Conservation (phyloP, 2,329 filamentous ascomycete species). For the Fusarium torulosum region DNA sequence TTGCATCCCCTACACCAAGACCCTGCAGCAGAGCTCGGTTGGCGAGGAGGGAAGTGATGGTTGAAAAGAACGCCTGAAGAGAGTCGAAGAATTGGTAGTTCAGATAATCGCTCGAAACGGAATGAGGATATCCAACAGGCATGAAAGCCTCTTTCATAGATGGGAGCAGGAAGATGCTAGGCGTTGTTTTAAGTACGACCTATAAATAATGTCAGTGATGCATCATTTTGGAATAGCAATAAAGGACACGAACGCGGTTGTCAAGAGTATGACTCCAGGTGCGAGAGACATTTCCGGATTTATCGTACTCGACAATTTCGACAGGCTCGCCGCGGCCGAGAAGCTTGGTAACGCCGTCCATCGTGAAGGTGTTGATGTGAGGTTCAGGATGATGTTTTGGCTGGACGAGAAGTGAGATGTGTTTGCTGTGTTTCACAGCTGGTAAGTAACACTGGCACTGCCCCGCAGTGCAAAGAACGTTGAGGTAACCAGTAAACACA, state of each 20-base stretch:
- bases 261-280: conserved; percentile 52
- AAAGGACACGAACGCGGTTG: conserved; percentile 39
- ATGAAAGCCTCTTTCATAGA: conserved; percentile 72
- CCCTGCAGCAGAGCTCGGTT: conserved; percentile 83
- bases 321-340: conserved; percentile 47
- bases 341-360: conserved; percentile 41
- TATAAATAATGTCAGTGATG: conserved; percentile 21
- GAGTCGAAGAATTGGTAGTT: conserved; percentile 80
- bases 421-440: conserved; percentile 2
- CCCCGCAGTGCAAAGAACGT: conserved; percentile 9
- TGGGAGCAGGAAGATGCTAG: conserved; percentile 45
- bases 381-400: background rate
- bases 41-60: conserved; percentile 82
- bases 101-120: conserved; percentile 86
- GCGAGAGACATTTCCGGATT: conserved; percentile 53
- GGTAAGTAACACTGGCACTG: conserved; percentile 7
- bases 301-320: conserved; percentile 55
- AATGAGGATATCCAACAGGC: conserved; percentile 88
- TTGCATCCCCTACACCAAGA: conserved; percentile 85
- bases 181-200: conserved; percentile 42
- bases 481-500: background rate
- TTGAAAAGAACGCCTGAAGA: conserved; percentile 85
- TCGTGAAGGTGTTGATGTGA: conserved; percentile 18
- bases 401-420: background rate
- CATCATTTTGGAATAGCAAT: background rate